Evolutionary conservation across 2,329 filamentous ascomycete species (phyloP), one percentile per base, ranked within the genome.

Genomic region (Chrysosporium keratinophilum): DNA sequence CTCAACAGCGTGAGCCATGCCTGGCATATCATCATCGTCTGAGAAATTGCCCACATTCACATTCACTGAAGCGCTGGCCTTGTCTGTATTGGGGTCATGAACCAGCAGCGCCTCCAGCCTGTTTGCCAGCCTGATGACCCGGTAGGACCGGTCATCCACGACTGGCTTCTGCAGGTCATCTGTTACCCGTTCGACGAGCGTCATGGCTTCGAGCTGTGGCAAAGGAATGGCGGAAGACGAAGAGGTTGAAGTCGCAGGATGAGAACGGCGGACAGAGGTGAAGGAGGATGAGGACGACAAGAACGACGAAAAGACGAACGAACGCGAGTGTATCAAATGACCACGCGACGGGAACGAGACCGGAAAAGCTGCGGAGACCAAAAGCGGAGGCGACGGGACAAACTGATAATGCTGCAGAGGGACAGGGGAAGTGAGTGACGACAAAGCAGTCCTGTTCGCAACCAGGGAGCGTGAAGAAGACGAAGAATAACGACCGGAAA

Each of bases 11-110:
- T 97, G 93, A 50, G 91, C 91, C 81, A 95, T 90, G 56, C 93
- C 89, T 12, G 88, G 90, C 81, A 97, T 89, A 62, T 89, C 87
- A 60, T 85, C 81, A 60, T 87, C 82, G 65, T 98, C 93, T 66
- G 87, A 94, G 74, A 96, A 96, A 70, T 88, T 94, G 57, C 93
- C 93, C 35, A 96, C 91, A 69, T 95, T 90, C 66, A 97, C 90
- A 67, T 97, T 93, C 65, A 97, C 82, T 49, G 91, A 87, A 9
- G 91, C 93, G 64, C 89, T 95, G 59, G 93, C 90, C 78, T 97
- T 97, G 76, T 98, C 93, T 6, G 93, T 95, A 58, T 94, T 85
- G 1, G 87, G 81, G 72, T 98, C 93, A 67, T 97, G 91, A 54
- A 97, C 93, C 48, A 98, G 74, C 15, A 98, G 77, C 6, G 83